phyloP scores from a whole-genome alignment of 2,329 filamentous ascomycete genomes.

The Phialemoniopsis sp. region DNA sequence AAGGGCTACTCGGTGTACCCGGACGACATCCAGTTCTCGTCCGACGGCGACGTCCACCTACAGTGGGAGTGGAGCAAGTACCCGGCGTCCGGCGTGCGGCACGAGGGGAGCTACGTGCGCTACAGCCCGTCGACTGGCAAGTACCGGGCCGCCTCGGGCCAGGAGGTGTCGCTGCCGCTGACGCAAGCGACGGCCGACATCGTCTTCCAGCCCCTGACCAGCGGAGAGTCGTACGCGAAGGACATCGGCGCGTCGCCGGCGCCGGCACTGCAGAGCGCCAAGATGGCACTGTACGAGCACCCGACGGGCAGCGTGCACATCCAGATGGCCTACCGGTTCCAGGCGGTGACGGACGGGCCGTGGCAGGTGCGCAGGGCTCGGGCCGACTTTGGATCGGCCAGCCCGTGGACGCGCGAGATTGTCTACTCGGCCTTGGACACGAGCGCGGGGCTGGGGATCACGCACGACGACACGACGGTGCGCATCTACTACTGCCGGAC shows the following conservation, averaged over 20 bases:
- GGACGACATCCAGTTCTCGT: conserved; percentile 18
- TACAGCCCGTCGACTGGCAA: conserved; percentile 14
- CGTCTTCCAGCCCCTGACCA: conserved; percentile 14
- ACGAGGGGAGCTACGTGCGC: conserved; percentile 18
- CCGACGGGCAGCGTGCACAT: conserved; percentile 9
- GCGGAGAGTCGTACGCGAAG: conserved; percentile 11
- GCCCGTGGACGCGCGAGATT: conserved; percentile 12
- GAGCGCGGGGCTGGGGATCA: conserved; percentile 12
- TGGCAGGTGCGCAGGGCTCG: conserved; percentile 13
- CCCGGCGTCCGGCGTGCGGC: conserved; percentile 16
- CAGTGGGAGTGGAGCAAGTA: conserved; percentile 21
- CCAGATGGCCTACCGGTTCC: conserved; percentile 12
- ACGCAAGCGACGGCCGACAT: conserved; percentile 9
- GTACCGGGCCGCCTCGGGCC: conserved; percentile 8
- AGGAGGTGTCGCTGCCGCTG: conserved; percentile 7
- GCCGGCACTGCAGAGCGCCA: conserved; percentile 13
- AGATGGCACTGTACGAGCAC: conserved; percentile 13
- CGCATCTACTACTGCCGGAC: conserved; percentile 14
- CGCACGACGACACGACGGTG: conserved; percentile 10
- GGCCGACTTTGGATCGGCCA: conserved; percentile 6
- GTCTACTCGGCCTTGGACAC: conserved; percentile 9
- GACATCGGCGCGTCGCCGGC: conserved; percentile 11
- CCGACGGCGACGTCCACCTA: conserved; percentile 17
- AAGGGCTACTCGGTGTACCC: conserved; percentile 17
- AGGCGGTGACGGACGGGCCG: conserved; percentile 7